Base-by-base conservation (phyloP, 495 filamentous ascomycete genomes). In the Acidiella bohemica region DNA sequence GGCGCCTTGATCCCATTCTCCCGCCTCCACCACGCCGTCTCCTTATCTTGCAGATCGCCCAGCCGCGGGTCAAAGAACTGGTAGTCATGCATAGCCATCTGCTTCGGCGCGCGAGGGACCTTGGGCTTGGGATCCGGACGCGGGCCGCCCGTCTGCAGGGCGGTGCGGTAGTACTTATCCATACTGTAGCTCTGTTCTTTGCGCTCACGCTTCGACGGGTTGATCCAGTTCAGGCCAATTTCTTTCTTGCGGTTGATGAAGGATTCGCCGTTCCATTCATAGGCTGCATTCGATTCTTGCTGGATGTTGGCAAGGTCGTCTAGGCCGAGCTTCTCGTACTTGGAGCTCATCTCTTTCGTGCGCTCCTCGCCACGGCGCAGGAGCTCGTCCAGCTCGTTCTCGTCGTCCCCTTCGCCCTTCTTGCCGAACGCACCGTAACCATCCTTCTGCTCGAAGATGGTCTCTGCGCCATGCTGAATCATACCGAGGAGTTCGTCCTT, bases 381-480 rank as follows among this genome's bases (percentile, higher is more conserved):
- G 47, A 99, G 90, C 11, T 67, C 62, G 45, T 99, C 90, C 41
- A 99, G 86, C 51, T 94, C 87, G 49, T 83, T 82, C 29, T 94
- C 84, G 29, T 94, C 84, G 14, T 76, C 68, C 6, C 92, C 63
- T 9, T 82, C 77, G 6, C 66, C 63, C 4, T 71, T 72, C 9
- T 60, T 61, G 7, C 70, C 69, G 21, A 79, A 53, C 7, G 57
- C 40, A 16, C 72, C 78, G 32, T 68, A 72, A 2, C 66, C 68
- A 28, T 76, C 74, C 47, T 77, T 71, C 31, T 66, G 67, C 46
- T 80, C 68, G 64, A 99, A 95, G 2, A 96, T 78, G 42, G 82
- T 83, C 48, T 85, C 84, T n/a, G 90, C 92, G 33, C 92, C 92
- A 49, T 96, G 90, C 57, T 99, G 92, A 50, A 99, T 99, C 92